Base-by-base conservation (phyloP, 495 filamentous ascomycete species). In the Talaromyces adpressus region DNA sequence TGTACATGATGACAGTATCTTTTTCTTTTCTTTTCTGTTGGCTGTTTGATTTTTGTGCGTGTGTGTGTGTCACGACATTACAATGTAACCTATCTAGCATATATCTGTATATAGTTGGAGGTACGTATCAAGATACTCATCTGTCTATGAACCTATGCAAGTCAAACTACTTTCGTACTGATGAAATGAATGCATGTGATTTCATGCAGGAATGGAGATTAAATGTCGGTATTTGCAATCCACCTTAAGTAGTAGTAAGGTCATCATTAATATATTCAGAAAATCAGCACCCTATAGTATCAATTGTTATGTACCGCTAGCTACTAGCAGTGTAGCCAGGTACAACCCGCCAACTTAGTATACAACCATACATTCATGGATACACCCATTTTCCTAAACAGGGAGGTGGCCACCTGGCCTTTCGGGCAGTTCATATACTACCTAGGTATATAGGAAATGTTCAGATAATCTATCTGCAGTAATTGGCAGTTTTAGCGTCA, bases 1-100 rank as follows among this genome's bases (percentile, higher is more conserved):
- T 78, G 73, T 75, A 74, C 65, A 73, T 79, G 72, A 67, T 56
- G 14, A 25, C 56, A 63, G 29, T 61, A 61, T 57, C 57, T 30
- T 30, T 11, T 23, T 53, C 61, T 59, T 23, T 73, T 64, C 57
- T 67, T 66, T 63, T 67, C 45, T 62, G 54, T 59, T 49, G 22
- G 36, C 27, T 52, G 18, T 52, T 30, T 14, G 34, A 61, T 61
- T 63, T 63, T 66, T 39, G 23, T 51, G n/a, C 57, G 39, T 62
- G 6, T 58, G 27, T 34, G 47, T 25, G 34, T 41, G n/a, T 29
- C 52, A 56, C 20, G 20, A 53, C 14, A 16, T 53, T 27, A 39
- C 39, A 64, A 62, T 61, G 56, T 54, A 45, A 47, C 59, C 62
- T 64, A 57, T 66, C 60, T 54, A 41, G 23, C n/a, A n/a, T 67